These are phyloP conservation scores for Debaryomyces fabryi DNA, from an alignment of 1,139 yeast species.

Conservation along the genomic window DNA sequence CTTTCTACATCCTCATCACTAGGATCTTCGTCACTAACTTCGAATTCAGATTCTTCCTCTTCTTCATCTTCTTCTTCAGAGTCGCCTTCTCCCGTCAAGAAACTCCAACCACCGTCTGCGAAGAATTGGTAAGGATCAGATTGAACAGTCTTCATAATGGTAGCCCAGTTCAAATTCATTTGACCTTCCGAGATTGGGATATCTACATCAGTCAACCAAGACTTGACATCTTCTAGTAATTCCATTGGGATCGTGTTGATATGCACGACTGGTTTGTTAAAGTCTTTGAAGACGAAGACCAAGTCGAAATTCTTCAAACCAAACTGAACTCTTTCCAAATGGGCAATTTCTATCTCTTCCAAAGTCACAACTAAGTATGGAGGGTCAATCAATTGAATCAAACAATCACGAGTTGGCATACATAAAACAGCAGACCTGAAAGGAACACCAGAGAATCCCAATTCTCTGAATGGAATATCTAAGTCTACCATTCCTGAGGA, in stretches of 20 bases:
- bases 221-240: constrained; percentile 86
- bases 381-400: constrained; percentile 90
- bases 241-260: constrained; percentile 95
- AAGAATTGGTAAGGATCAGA: constrained; percentile 95
- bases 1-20: constrained; percentile 73
- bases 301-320: constrained; percentile 95
- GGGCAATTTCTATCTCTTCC: constrained; percentile 92
- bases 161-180: constrained; percentile 92
- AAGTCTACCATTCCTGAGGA: constrained; percentile 80
- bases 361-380: constrained; percentile 91
- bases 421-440: constrained; percentile 91
- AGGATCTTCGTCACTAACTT: constrained; percentile 67
- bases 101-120: constrained; percentile 94
- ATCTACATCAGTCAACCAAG: constrained; percentile 96
- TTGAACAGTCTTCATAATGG: constrained; percentile 90
- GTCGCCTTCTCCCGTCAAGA: constrained; percentile 74
- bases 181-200: constrained; percentile 95
- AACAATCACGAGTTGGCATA: constrained; percentile 97
- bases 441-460: constrained; percentile 98
- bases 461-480: constrained; percentile 92
- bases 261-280: constrained; percentile 83
- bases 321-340: constrained; percentile 94
- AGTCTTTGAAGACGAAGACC: constrained; percentile 93
- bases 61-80: constrained; percentile 66
- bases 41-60: constrained; percentile 61